These are phyloP conservation scores for Eutrema yunnanense DNA, from an alignment of 345 rosid genomes.

Conservation along the genomic window DNA sequence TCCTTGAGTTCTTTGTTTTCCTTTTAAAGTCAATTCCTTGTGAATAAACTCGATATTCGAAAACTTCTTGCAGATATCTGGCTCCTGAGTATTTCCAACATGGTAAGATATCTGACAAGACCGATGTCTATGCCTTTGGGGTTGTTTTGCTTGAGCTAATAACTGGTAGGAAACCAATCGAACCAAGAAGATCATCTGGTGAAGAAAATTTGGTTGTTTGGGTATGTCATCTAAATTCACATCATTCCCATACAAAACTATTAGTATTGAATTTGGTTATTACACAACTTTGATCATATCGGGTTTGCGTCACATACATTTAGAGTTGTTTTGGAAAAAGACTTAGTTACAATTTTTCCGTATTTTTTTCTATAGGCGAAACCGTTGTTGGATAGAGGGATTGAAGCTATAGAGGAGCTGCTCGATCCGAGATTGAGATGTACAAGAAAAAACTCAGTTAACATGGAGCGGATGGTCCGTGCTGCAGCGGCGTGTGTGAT, in stretches of 20 bases:
- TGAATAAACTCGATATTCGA: background rate
- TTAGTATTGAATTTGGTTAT: too few species aligned
- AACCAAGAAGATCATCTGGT: constrained; percentile 71
- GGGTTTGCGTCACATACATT: too few species aligned
- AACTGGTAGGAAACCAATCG: constrained; percentile 90
- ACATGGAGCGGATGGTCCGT: constrained; percentile 56
- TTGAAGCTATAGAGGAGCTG: constrained; percentile 58
- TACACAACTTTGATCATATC: too few species aligned
- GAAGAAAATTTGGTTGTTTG: constrained; percentile 92
- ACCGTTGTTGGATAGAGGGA: constrained; percentile 74
- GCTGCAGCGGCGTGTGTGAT: constrained; percentile 78
- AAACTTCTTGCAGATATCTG: constrained; percentile 51
- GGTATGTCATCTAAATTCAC: constrained; percentile 50
- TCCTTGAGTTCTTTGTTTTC: background rate
- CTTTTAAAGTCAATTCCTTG: background rate
- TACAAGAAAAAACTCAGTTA: constrained; percentile 39
- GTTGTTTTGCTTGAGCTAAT: constrained; percentile 86
- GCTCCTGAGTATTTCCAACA: constrained; percentile 99
- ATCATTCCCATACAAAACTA: background rate
- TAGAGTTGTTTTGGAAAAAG: background rate
- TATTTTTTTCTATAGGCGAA: constrained; percentile 52
- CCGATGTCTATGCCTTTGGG: constrained; percentile 96
- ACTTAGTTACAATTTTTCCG: background rate
- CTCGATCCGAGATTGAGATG: constrained; percentile 56
- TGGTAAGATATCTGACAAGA: constrained; percentile 90